These are phyloP conservation scores for Zopfia rhizophila DNA, from an alignment of 2,329 filamentous ascomycete genomes.

Conservation along the genomic window DNA sequence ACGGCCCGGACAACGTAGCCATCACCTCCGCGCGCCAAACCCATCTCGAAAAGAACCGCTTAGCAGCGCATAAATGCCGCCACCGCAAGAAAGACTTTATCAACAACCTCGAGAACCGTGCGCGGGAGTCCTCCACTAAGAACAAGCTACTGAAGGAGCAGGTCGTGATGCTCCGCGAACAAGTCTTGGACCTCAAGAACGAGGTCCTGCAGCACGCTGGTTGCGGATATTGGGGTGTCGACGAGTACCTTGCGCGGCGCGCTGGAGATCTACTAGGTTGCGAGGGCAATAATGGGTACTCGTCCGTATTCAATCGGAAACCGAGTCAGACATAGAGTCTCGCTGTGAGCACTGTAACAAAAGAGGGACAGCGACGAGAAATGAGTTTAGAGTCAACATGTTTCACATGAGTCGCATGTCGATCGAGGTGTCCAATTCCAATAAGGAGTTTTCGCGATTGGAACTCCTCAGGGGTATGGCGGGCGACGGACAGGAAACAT, in stretches of 20 bases:
- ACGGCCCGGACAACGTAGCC: constrained; percentile 46
- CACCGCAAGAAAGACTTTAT: constrained; percentile 73
- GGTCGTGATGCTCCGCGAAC: constrained; percentile 46
- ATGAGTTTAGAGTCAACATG: constrained; percentile 31
- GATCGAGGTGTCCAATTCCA: constrained; percentile 22
- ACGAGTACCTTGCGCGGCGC: constrained; percentile 50
- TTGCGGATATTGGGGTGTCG: constrained; percentile 50
- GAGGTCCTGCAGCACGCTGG: constrained; percentile 49
- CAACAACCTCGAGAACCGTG: constrained; percentile 59
- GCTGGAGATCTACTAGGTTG: constrained; percentile 47
- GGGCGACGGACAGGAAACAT: constrained; percentile 33
- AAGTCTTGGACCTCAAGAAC: constrained; percentile 50
- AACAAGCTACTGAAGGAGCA: constrained; percentile 49
- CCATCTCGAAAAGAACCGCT: constrained; percentile 73
- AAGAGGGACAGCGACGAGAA: constrained; percentile 19
- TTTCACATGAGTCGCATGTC: too few species aligned
- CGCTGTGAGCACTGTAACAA: constrained; percentile 3
- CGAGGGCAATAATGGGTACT: too few species aligned
- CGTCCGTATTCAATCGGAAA: constrained; percentile 5
- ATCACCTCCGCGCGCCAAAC: constrained; percentile 48
- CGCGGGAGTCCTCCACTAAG: constrained; percentile 50
- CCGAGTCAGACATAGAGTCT: constrained; percentile 17
- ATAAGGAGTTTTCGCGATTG: constrained; percentile 38
- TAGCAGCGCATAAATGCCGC: constrained; percentile 78
- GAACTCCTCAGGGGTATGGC: constrained; percentile 44